phyloP scores from a whole-genome alignment of 495 filamentous ascomycete genomes.

The Penicillium crystallinum region DNA sequence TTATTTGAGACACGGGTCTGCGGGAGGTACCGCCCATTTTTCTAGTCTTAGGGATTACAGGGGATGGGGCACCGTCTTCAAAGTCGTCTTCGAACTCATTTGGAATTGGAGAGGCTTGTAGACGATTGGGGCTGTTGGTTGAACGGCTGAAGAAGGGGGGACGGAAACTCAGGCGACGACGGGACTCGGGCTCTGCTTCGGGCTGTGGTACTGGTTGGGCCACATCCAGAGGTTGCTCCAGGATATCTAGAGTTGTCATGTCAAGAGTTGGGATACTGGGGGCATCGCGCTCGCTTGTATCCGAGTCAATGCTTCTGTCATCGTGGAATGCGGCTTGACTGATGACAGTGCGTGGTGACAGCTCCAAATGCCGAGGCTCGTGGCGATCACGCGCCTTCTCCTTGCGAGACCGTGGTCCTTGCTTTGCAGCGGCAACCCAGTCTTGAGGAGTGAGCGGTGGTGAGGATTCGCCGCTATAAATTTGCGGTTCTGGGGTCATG shows the following conservation, averaged over 20 bases:
- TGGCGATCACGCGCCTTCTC: slow-evolving; percentile 3
- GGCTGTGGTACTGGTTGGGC: slow-evolving; percentile 13
- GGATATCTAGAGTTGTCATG: slow-evolving; percentile 16
- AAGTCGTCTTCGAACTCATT: slow-evolving; percentile 22
- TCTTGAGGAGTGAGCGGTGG: slow-evolving; percentile 38
- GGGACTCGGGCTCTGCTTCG: slow-evolving; percentile 25
- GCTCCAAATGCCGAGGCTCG: slow-evolving; percentile 9
- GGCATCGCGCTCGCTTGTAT: slow-evolving; percentile 20
- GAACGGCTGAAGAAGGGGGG: slow-evolving; percentile 35
- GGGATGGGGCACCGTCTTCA: slow-evolving; percentile 35
- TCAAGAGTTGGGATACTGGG: slow-evolving; percentile 34
- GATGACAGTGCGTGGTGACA: slow-evolving; percentile 7
- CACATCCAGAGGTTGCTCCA: slow-evolving; percentile 12
- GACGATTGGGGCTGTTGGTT: slow-evolving; percentile 13
- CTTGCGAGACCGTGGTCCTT: slow-evolving; percentile 20
- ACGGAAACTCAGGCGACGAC: slow-evolving; percentile 33
- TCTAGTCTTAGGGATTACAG: slow-evolving; percentile 32
- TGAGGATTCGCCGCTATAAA: slow-evolving; percentile 12
- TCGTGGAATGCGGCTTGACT: slow-evolving; percentile 18
- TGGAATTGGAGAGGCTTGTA: slow-evolving; percentile 23
- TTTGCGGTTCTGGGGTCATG: slow-evolving; percentile 1
- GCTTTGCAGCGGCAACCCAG: slow-evolving; percentile 40
- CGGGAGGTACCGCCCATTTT: slow-evolving; percentile 6
- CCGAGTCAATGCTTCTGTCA: slow-evolving; percentile 28
- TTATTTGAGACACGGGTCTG: slow-evolving; percentile 20